phyloP scores from a whole-genome alignment of 2,329 filamentous ascomycete genomes.

The Colletotrichum sp. region DNA sequence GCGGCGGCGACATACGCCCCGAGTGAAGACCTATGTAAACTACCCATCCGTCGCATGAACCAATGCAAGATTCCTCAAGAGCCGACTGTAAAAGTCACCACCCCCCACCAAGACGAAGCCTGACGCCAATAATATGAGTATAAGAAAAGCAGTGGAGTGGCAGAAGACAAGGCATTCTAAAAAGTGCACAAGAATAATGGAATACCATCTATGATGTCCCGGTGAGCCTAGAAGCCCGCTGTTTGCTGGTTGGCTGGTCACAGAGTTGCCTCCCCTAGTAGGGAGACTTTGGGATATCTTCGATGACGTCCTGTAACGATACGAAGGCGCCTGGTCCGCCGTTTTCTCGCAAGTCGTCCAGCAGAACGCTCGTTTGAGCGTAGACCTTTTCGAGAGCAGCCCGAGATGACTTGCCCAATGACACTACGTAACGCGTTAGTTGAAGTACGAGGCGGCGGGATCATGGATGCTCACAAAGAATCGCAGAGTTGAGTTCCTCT shows the following conservation, averaged over 20 bases:
- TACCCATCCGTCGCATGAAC: constrained; percentile 4
- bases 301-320: constrained; percentile 59
- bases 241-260: not conserved
- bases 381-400: constrained; percentile 86
- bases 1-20: constrained; percentile 11
- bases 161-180: constrained; percentile 3
- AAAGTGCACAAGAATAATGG: not conserved
- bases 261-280: not conserved
- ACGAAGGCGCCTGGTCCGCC: constrained; percentile 86
- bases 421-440: constrained; percentile 59
- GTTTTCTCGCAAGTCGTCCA: constrained; percentile 81
- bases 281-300: constrained; percentile 46
- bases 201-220: constrained; percentile 3
- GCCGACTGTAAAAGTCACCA: constrained; percentile 1
- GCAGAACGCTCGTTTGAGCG: constrained; percentile 83
- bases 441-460: not conserved
- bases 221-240: not conserved
- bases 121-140: constrained; percentile 16
- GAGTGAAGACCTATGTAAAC: constrained; percentile 7
- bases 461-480: constrained; percentile 70
- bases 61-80: constrained; percentile 13
- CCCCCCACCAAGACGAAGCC: constrained; percentile 11
- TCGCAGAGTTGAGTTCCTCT: constrained; percentile 93
- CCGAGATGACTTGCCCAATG: constrained; percentile 85
- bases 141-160: not conserved